Evolutionary conservation across 176 grass and related monocot species (phyloP), one percentile per base, ranked within the genome.

Genomic region (Carex cristatella): DNA sequence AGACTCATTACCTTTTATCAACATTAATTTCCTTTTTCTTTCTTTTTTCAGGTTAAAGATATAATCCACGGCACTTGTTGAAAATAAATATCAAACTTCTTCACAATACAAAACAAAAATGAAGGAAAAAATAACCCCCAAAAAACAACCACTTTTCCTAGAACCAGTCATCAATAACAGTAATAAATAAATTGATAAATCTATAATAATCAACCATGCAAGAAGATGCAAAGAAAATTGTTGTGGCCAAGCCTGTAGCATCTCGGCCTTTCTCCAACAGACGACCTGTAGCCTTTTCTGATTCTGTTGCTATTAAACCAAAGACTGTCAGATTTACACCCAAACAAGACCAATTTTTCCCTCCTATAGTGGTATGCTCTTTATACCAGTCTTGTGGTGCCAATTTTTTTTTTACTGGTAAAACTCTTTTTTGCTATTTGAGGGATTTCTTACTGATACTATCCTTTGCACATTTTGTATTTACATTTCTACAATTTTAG

Each of bases 171-270:
- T 51, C 2, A 16, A 23, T 38, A 80, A 58, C 42, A 59, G 4
- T 16, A 57, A 60, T 33, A 19, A 57, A 58, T 49, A n/a, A 12
- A 69, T 57, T 65, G 11, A 35, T 44, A 18, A 72, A 78, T 86
- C 18, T 16, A 56, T 55, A 66, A 35, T 46, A 65, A 13, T 85
- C 15, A 27, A 86, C 35, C n/a, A 67, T 66, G 61, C 81, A 66
- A 79, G 67, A 75, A 77, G 83, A 79, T 79, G 38, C 54, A 31
- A 72, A 79, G 32, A 86, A 86, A 70, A 86, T 63, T 63, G 58
- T 49, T 53, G 84, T 79, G 40, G 59, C 72, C 30, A 79, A 79
- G 74, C 84, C 84, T 32, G 84, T 86, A 72, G 84, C 84, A 14
- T 64, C 84, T 63, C 57, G 84, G 10, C 84, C 70, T 63, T 86